These are phyloP conservation scores for Agaricales sp. DNA, from an alignment of 1,284 basidiomycete genomes.

Conservation along the genomic window DNA sequence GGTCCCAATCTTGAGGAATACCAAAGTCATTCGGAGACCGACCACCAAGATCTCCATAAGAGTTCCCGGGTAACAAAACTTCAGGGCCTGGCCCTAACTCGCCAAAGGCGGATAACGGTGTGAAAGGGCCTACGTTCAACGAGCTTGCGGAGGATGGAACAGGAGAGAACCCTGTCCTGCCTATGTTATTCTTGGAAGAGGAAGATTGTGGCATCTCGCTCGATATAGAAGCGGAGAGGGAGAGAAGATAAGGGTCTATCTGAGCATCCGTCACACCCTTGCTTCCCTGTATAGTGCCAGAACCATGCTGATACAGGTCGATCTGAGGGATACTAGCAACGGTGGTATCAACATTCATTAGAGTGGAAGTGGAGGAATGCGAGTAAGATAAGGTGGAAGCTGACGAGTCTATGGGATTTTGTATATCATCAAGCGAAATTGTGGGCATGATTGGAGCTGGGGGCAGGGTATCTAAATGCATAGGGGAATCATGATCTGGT, in stretches of 20 bases:
- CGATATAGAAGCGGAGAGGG: not conserved
- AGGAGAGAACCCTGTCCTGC: not conserved
- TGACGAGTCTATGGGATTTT: not conserved
- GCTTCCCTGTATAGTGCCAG: not conserved
- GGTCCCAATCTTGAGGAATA: not conserved
- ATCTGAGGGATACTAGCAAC: not conserved
- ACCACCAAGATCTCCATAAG: not conserved
- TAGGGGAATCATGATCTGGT: slow-evolving; percentile 3
- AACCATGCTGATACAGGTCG: not conserved
- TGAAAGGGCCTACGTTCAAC: not conserved
- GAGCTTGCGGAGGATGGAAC: not conserved
- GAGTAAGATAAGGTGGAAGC: not conserved
- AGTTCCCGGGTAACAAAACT: not conserved
- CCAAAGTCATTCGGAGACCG: not conserved
- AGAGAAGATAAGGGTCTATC: not conserved
- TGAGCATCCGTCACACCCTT: not conserved
- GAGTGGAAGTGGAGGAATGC: not conserved
- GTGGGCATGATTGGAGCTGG: not conserved
- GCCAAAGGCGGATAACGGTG: not conserved
- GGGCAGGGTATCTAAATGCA: slow-evolving; percentile 6
- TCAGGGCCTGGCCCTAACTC: not conserved
- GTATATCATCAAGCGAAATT: not conserved
- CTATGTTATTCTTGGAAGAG: not conserved
- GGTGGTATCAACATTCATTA: not conserved
- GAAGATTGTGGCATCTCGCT: not conserved